Conservation (phyloP, 169 alveolate genomes). For the Plasmodium sp. region DNA sequence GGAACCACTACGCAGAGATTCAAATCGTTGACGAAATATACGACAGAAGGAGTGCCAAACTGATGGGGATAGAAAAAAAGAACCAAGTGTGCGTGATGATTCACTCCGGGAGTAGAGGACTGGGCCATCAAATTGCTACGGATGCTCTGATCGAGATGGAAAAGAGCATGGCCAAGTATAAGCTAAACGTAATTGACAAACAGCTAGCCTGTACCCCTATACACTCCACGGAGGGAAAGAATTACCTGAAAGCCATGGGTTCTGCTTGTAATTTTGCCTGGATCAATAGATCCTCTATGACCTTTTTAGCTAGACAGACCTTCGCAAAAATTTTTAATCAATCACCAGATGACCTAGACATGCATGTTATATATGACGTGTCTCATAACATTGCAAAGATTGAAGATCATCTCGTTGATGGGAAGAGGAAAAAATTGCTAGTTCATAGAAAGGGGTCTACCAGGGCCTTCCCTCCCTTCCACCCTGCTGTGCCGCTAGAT, state of each 20-base stretch:
- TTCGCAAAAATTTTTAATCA: constrained; percentile 82
- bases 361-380: constrained; percentile 93
- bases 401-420: constrained; percentile 88
- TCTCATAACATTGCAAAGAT: constrained; percentile 92
- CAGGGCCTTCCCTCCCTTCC: constrained; percentile 92
- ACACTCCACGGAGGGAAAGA: constrained; percentile 86
- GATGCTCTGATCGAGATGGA: constrained; percentile 92
- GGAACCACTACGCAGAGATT: constrained; percentile 92
- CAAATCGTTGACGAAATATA: constrained; percentile 91
- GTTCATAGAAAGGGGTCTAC: constrained; percentile 93
- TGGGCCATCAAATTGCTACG: constrained; percentile 92
- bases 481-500: constrained; percentile 90
- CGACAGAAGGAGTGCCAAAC: constrained; percentile 88
- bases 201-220: constrained; percentile 92
- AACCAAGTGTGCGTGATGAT: constrained; percentile 90
- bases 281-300: constrained; percentile 90
- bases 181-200: constrained; percentile 84
- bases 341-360: constrained; percentile 92
- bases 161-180: constrained; percentile 76
- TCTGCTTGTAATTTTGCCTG: constrained; percentile 94
- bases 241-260: constrained; percentile 90
- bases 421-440: constrained; percentile 80
- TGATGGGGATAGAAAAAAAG: constrained; percentile 88
- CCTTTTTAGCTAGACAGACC: constrained; percentile 78
- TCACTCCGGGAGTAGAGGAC: constrained; percentile 92